Evolutionary conservation across 1,284 basidiomycete species (phyloP).

Genomic region (Ustilago shanxiensis): DNA sequence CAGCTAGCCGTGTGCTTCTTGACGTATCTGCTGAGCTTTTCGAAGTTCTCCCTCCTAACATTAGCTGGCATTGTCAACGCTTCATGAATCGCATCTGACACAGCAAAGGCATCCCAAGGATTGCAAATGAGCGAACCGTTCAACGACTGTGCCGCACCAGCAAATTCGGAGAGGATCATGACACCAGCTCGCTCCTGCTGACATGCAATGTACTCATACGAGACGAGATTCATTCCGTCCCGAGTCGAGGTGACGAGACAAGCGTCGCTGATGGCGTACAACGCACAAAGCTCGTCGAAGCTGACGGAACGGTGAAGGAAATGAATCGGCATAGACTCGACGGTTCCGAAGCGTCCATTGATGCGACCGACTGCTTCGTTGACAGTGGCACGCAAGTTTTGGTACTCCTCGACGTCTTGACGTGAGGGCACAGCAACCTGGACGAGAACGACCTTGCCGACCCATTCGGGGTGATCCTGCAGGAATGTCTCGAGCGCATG

Average conservation of each 20-base stretch:
- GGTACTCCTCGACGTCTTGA: slow-evolving; percentile 99
- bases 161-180: slow-evolving; percentile 98
- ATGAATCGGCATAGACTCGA: slow-evolving; percentile 99
- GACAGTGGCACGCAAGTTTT: slow-evolving; percentile 93
- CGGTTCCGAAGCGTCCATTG: slow-evolving; percentile 97
- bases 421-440: slow-evolving; percentile 97
- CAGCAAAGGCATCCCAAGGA: slow-evolving; percentile 78
- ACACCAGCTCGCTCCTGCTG: slow-evolving; percentile 92
- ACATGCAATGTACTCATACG: slow-evolving; percentile 98
- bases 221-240: slow-evolving; percentile 99
- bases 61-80: slow-evolving; percentile 89
- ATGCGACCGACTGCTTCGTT: slow-evolving; percentile 98
- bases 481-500: slow-evolving; percentile 97
- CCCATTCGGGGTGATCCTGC: slow-evolving; percentile 97
- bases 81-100: slow-evolving; percentile 93
- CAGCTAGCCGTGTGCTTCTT: slow-evolving; percentile 68
- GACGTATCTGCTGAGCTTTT: slow-evolving; percentile 84
- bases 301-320: slow-evolving; percentile 87
- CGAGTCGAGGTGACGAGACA: slow-evolving; percentile 94
- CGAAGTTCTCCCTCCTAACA: slow-evolving; percentile 87
- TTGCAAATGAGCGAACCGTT: slow-evolving; percentile 69
- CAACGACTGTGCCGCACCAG: slow-evolving; percentile 87
- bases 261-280: slow-evolving; percentile 96
- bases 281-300: slow-evolving; percentile 94
- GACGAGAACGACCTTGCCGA: slow-evolving; percentile 96